Evolutionary conservation across 495 filamentous ascomycete genomes (phyloP).

Genomic region (Xylaria intraflava): DNA sequence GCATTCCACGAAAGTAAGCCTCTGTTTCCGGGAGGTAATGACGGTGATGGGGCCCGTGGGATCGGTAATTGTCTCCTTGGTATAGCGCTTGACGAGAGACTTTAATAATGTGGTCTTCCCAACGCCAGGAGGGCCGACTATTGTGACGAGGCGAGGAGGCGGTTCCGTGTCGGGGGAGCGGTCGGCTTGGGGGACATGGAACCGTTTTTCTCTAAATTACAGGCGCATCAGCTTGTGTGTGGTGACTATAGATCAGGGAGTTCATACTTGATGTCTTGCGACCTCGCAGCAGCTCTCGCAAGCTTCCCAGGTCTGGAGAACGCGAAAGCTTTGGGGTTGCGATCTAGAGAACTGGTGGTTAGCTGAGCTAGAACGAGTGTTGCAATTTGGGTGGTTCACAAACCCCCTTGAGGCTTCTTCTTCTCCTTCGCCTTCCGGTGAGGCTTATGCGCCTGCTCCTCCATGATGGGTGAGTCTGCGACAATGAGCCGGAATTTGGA

Average conservation of each 20-base stretch:
- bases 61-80: constrained; percentile 86
- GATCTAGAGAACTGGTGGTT: constrained; percentile 38
- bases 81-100: constrained; percentile 87
- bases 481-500: background rate
- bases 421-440: constrained; percentile 88
- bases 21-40: constrained; percentile 86
- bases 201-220: constrained; percentile 85
- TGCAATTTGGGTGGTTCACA: constrained; percentile 9
- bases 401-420: constrained; percentile 60
- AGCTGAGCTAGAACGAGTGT: constrained; percentile 1
- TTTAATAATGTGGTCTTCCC: constrained; percentile 62
- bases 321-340: constrained; percentile 89
- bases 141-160: constrained; percentile 83
- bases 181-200: constrained; percentile 94
- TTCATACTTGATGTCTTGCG: constrained; percentile 65
- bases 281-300: constrained; percentile 75
- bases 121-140: constrained; percentile 91
- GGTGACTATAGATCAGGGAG: constrained; percentile 8
- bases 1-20: constrained; percentile 93
- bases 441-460: constrained; percentile 75
- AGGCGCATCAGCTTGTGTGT: background rate
- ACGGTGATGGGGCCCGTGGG: constrained; percentile 90
- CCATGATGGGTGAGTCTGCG: constrained; percentile 45
- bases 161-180: constrained; percentile 82
- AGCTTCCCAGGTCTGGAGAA: constrained; percentile 80